A percentile compares a stretch with the other conserved stretches of the same genome.
phyloP scores from a whole-genome alignment of 2,329 filamentous ascomycete species.

The Monosporascus sp. region DNA sequence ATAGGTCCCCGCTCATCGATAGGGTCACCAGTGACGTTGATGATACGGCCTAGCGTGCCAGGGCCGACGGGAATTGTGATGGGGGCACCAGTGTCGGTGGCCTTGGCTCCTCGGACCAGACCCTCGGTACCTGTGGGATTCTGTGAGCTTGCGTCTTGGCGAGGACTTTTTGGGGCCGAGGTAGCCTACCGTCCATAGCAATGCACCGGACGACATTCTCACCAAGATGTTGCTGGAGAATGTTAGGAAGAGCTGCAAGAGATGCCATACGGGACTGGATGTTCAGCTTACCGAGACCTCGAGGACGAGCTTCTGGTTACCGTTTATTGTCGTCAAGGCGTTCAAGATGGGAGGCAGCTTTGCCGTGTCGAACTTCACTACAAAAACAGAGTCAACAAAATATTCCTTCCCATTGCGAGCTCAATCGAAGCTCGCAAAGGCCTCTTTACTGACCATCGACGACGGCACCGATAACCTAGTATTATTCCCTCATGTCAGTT shows the following conservation, averaged over 20 bases:
- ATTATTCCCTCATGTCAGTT: slow-evolving; percentile 47
- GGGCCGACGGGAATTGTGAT: slow-evolving; percentile 95
- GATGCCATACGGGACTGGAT: neutral
- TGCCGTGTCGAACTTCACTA: slow-evolving; percentile 94
- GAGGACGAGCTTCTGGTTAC: slow-evolving; percentile 88
- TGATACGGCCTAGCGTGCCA: slow-evolving; percentile 94
- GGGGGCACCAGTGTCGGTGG: slow-evolving; percentile 82
- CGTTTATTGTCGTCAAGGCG: slow-evolving; percentile 86
- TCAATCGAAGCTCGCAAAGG: slow-evolving; percentile 11
- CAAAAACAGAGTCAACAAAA: slow-evolving; percentile 24
- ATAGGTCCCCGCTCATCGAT: slow-evolving; percentile 99
- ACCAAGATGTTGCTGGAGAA: slow-evolving; percentile 89
- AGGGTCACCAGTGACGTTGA: slow-evolving; percentile 99
- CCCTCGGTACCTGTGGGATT: slow-evolving; percentile 80
- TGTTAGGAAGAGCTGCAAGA: slow-evolving; percentile 30
- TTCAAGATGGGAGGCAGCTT: slow-evolving; percentile 97
- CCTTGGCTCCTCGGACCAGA: slow-evolving; percentile 88
- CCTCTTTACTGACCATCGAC: slow-evolving; percentile 74
- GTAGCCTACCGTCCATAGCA: slow-evolving; percentile 94
- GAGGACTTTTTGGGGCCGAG: slow-evolving; percentile 12
- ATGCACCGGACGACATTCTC: slow-evolving; percentile 99
- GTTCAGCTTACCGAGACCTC: slow-evolving; percentile 77
- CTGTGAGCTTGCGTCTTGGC: slow-evolving; percentile 13
- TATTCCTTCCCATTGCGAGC: slow-evolving; percentile 2
- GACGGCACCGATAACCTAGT: slow-evolving; percentile 95